Conservation (phyloP, 441 rosid species). For the Gossypium gossypioides region DNA sequence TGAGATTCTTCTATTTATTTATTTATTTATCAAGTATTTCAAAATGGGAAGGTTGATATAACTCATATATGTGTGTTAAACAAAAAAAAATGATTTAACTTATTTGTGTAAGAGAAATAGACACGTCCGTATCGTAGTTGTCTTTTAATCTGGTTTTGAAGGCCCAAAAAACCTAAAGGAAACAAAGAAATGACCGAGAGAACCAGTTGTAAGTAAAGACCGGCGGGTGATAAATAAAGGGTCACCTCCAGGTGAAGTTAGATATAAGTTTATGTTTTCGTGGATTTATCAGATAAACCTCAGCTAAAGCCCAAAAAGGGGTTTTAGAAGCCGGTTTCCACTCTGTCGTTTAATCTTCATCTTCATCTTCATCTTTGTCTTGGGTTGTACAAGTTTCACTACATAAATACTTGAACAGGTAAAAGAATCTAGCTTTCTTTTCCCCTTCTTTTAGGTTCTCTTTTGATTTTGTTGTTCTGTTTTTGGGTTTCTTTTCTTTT, state of each 20-base stretch:
- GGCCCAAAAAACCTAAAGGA: background rate
- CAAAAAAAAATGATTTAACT: no score
- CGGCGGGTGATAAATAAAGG: background rate
- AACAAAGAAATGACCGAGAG: conserved; percentile 9
- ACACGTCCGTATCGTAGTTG: conserved; percentile 28
- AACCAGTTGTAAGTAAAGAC: conserved; percentile 8
- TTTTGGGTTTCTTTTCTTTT: background rate
- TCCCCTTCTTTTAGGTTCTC: background rate
- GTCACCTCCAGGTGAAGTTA: conserved; percentile 13
- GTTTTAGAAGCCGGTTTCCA: conserved; percentile 16
- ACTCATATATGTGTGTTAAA: no score
- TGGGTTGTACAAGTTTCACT: background rate
- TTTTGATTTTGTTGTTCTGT: background rate
- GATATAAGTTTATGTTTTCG: background rate
- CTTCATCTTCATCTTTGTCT: background rate
- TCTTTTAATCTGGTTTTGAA: background rate
- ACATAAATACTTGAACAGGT: conserved; percentile 6
- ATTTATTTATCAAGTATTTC: conserved; percentile 1
- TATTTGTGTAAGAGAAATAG: conserved; percentile 29
- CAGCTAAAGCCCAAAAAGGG: conserved; percentile 8
- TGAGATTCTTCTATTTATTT: background rate
- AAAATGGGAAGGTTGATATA: background rate
- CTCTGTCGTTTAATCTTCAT: conserved; percentile 1
- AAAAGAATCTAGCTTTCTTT: background rate
- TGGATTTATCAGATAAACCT: conserved; percentile 19